Evolutionary conservation across 495 filamentous ascomycete genomes (phyloP).

Genomic region (Penicillium simplicissimum): DNA sequence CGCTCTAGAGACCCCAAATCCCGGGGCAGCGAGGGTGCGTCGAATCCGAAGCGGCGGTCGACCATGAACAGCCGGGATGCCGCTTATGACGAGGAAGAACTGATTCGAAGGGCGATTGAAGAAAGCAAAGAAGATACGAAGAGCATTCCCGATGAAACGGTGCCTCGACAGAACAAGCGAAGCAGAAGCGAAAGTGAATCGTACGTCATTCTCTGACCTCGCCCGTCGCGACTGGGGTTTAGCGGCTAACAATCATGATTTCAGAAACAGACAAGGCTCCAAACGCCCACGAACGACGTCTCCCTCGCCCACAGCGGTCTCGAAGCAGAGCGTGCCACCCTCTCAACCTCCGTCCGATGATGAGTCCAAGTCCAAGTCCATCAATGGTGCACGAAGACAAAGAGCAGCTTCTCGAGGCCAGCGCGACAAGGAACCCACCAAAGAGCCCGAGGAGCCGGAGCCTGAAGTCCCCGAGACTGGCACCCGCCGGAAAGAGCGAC

Average conservation of each 20-base stretch:
- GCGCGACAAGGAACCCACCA: conserved; percentile 65
- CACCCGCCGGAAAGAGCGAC: conserved; percentile 71
- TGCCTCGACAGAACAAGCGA: conserved; percentile 69
- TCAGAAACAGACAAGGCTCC: conserved; percentile 55
- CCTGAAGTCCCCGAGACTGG: conserved; percentile 66
- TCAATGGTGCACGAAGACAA: conserved; percentile 63
- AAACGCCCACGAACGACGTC: conserved; percentile 77
- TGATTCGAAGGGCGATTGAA: conserved; percentile 84
- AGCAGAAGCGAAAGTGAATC: conserved; percentile 90
- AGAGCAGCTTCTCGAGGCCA: conserved; percentile 66
- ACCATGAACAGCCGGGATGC: conserved; percentile 98
- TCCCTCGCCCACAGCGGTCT: conserved; percentile 60
- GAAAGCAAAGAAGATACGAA: conserved; percentile 79
- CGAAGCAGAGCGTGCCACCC: conserved; percentile 47
- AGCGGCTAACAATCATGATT: conserved; percentile 23
- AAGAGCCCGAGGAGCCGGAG: conserved; percentile 66
- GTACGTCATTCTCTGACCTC: conserved; percentile 53
- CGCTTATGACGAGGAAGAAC: conserved; percentile 93
- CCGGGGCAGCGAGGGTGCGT: conserved; percentile 46
- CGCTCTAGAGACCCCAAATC: conserved; percentile 50
- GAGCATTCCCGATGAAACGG: conserved; percentile 48
- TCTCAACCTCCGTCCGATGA: conserved; percentile 71
- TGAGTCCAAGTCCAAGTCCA: conserved; percentile 50
- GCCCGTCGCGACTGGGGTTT: conserved; percentile 7
- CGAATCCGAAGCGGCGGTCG: conserved; percentile 74